Base-by-base conservation (phyloP, 2,329 filamentous ascomycete species). In the Xylariaceae sp. region DNA sequence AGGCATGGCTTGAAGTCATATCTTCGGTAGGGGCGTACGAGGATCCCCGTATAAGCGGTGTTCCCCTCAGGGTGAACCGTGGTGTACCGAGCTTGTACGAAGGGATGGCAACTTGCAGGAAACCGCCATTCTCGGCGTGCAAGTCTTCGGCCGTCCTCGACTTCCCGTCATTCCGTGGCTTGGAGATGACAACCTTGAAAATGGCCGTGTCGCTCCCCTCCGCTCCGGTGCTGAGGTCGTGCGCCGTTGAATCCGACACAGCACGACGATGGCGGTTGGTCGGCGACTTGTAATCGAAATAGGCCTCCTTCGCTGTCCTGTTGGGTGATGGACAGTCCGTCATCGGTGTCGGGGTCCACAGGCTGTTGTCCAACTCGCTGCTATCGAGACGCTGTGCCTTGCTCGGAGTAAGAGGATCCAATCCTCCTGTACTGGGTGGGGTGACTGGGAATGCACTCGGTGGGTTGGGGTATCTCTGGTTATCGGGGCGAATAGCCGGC, bases 41-140 rank as follows among this genome's bases (percentile, higher is more conserved):
- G n/a, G 89, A 94, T 49, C 81, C 85, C 45, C 85, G 81, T 47
- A 96, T 70, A 46, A 87, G 74, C 3, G 86, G 80, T 3, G 83
- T 88, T 9, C 88, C 88, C 51, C 76, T 74, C 37, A 76, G 66
- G 47, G 83, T 90, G 61, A 95, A 94, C 42, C 80, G 78, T 13
- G 88, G 87, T 1, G 83, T 85, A 9, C 88, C 89, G 41, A 96
- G 69, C 49, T 82, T 81, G 71, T 89, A 94, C 40, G 85, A 83
- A 24, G 89, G 88, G 35, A 95, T 94, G 15, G 80, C 72, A 30
- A 90, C 74, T 50, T 88, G 77, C 35, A 94, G 68, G 24, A 79
- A 65, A 9, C 77, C 79, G 27, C 69, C 62, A 28, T 59, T 56
- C 13, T 61, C 51, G 9, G 58, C 48, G 50, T 70, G 64, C 30